Base-by-base conservation (phyloP, 1,284 basidiomycete species). In the Ustilago nuda region DNA sequence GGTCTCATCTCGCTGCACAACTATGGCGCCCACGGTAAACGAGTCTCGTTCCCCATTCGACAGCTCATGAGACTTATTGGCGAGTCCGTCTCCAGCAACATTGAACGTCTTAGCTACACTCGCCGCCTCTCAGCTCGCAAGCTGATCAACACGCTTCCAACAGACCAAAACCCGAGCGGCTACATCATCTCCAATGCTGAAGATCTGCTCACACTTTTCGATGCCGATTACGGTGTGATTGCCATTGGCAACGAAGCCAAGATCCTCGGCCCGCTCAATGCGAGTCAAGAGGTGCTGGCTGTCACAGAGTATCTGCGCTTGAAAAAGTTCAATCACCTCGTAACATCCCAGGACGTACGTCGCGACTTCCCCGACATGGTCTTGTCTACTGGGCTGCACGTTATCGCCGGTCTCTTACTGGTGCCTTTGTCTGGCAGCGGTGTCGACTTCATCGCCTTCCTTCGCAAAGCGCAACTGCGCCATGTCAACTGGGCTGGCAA, bases 151-250 rank as follows among this genome's bases (percentile, higher is more conserved):
- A 92, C 92, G 17, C 88, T 93, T 61, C 89, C 91, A 1, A 91
- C 91, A 5, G 90, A 92, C 57, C 88, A 89, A 55, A 92, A 93
- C 79, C 91, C 93, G 6, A 90, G 91, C 17, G 93, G 92, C 0
- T 94, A 94, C 86, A 93, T 95, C 76, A 91, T 94, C 19, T 93
- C 92, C 35, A 93, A 94, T 82, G 92, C 93, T 2, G 92, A 94
- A 80, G 93, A 95, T 80, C 87, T 95, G 12, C 88, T 96, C 4
- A 89, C 90, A 7, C 87, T 94, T 30, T 94, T 95, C 82, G 92
- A 94, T 82, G 93, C 93, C 17, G 93, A 95, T 82, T 92, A 91
- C 82, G 93, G 93, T 66, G 90, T 94, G 23, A 88, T 95, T 36
- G 92, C 94, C 66, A 93, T 95, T 76, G 93, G 93, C 9, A 92